These are phyloP conservation scores for Claviceps sp. DNA, from an alignment of 2,329 filamentous ascomycete species.

Conservation along the genomic window DNA sequence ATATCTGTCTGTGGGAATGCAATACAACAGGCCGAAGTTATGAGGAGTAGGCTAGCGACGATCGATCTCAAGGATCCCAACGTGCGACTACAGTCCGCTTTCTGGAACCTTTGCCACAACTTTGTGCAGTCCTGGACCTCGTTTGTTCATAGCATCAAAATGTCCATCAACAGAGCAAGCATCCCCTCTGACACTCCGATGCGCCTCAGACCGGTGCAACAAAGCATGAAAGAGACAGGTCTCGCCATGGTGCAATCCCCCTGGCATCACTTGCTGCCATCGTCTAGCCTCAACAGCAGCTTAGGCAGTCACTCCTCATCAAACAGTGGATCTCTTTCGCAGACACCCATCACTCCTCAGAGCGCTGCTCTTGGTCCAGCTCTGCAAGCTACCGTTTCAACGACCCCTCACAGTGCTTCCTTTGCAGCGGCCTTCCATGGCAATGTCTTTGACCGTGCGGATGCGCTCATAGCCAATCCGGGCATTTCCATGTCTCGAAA, in stretches of 20 bases:
- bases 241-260: conserved; percentile 52
- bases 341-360: conserved; percentile 67
- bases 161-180: conserved; percentile 35
- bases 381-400: conserved; percentile 77
- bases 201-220: conserved; percentile 69
- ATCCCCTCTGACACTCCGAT: conserved; percentile 55
- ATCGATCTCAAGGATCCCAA: conserved; percentile 80
- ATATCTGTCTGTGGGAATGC: conserved; percentile 59
- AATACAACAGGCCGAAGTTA: conserved; percentile 57
- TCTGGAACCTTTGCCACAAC: conserved; percentile 60
- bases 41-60: conserved; percentile 59
- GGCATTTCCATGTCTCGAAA: conserved; percentile 43
- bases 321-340: conserved; percentile 16
- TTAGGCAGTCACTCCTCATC: conserved; percentile 12
- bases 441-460: conserved; percentile 47
- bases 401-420: conserved; percentile 46
- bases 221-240: conserved; percentile 67
- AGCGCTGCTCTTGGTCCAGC: conserved; percentile 82
- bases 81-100: conserved; percentile 47
- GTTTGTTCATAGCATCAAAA: conserved; percentile 47
- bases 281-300: conserved; percentile 7
- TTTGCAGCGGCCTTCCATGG: conserved; percentile 42
- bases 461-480: conserved; percentile 43
- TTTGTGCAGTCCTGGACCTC: conserved; percentile 60
- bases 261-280: conserved; percentile 34